A percentile compares a stretch with the other conserved stretches of the same genome.
Conservation (phyloP, 2,329 filamentous ascomycete genomes). For the Raffaelea ambrosiae region DNA sequence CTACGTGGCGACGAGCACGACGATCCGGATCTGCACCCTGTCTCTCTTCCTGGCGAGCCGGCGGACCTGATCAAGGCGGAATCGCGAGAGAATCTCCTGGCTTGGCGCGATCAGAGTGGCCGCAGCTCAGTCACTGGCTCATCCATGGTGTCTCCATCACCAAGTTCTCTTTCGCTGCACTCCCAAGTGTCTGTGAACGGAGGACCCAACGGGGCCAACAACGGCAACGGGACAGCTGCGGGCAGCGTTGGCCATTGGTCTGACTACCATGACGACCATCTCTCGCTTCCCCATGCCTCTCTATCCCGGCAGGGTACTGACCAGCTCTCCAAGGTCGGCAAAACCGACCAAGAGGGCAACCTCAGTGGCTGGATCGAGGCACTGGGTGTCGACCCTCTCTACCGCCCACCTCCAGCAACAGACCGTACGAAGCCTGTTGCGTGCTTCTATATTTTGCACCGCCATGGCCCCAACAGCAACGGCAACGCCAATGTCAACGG, state of each 20-base stretch:
- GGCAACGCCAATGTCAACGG: slow-evolving; percentile 6
- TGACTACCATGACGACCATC: slow-evolving; percentile 8
- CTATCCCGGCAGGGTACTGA: slow-evolving; percentile 36
- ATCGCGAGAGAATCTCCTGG: slow-evolving; percentile 34
- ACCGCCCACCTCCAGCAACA: slow-evolving; percentile 57
- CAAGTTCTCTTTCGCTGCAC: slow-evolving; percentile 54
- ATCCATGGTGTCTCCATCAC: slow-evolving; percentile 56
- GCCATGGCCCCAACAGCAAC: slow-evolving; percentile 35
- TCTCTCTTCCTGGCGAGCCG: slow-evolving; percentile 61
- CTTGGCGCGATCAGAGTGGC: slow-evolving; percentile 44
- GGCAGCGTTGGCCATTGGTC: slow-evolving; percentile 4
- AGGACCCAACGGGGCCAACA: neutral
- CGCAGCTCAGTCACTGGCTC: slow-evolving; percentile 52
- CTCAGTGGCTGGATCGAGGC: slow-evolving; percentile 84
- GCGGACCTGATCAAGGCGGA: slow-evolving; percentile 49
- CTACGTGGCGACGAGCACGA: slow-evolving; percentile 69
- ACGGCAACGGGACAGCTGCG: neutral
- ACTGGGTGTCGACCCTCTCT: slow-evolving; percentile 77
- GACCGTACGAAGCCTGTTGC: slow-evolving; percentile 70
- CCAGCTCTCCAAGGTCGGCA: slow-evolving; percentile 43
- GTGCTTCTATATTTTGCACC: slow-evolving; percentile 73
- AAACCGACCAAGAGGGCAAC: slow-evolving; percentile 53
- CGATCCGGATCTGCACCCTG: slow-evolving; percentile 71
- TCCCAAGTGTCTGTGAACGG: slow-evolving; percentile 50
- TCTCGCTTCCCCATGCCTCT: slow-evolving; percentile 27